phyloP scores from a whole-genome alignment of 73 alveolate genomes.

The Blepharisma stoltei region DNA sequence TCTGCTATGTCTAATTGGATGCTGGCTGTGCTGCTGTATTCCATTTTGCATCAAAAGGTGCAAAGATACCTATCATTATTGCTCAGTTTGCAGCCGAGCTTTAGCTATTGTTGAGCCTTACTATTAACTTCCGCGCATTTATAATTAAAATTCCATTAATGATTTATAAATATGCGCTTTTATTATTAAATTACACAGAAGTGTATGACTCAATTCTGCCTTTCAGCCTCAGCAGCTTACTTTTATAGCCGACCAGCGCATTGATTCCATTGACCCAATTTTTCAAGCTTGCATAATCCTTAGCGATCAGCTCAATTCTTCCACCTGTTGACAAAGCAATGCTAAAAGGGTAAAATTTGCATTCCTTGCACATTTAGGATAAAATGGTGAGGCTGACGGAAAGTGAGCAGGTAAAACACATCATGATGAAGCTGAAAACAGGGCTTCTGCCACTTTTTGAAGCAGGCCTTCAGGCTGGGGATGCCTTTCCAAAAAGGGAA shows the following conservation, averaged over 20 bases:
- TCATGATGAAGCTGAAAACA: too few relatives aligned
- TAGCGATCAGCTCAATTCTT: slow-evolving; percentile 55
- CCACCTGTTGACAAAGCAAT: slow-evolving; percentile 45
- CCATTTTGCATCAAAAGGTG: slow-evolving; percentile 2
- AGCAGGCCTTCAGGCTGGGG: too few relatives aligned
- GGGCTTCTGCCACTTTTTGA: too few relatives aligned
- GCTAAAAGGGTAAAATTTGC: slow-evolving; percentile 59
- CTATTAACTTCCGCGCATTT: too few relatives aligned
- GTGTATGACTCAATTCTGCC: slow-evolving; percentile 11
- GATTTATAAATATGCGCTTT: too few relatives aligned
- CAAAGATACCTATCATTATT: neutral
- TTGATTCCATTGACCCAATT: slow-evolving; percentile 61
- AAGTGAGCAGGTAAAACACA: too few relatives aligned
- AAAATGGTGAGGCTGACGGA: too few relatives aligned
- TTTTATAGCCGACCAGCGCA: slow-evolving; percentile 34
- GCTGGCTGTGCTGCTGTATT: slow-evolving; percentile 23
- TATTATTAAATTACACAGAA: neutral
- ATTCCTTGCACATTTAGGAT: slow-evolving; percentile 45
- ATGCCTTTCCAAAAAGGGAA: too few relatives aligned
- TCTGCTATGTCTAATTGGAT: neutral
- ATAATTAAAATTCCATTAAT: too few relatives aligned
- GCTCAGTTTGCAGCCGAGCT: neutral
- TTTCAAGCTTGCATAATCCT: slow-evolving; percentile 45
- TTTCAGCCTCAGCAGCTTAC: neutral
- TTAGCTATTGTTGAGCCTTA: too few relatives aligned